phyloP scores from a whole-genome alignment of 305 asterid genomes.

The Nicotiana rustica region DNA sequence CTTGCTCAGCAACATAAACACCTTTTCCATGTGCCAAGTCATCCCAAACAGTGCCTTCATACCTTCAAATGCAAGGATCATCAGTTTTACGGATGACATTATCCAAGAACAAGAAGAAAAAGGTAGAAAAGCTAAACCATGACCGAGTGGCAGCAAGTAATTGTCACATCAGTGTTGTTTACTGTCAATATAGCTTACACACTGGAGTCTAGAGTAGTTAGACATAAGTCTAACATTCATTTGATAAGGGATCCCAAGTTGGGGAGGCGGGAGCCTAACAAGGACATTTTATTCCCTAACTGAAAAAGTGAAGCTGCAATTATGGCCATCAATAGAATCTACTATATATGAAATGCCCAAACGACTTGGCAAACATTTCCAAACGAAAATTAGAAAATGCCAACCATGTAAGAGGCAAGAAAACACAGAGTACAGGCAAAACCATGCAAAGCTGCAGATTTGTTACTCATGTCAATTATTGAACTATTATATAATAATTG shows the following conservation, averaged over 20 bases:
- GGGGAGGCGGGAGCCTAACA: slow-evolving; percentile 1
- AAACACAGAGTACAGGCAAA: not conserved
- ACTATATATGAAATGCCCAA: slow-evolving; percentile 10
- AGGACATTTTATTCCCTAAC: not conserved
- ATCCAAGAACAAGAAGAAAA: not conserved
- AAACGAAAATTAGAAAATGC: not conserved
- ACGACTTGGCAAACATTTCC: slow-evolving; percentile 17
- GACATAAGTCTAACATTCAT: not conserved
- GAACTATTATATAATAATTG: slow-evolving; percentile 1
- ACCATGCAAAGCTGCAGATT: not conserved
- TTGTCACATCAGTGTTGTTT: not conserved
- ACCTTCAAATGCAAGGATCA: slow-evolving; percentile 52
- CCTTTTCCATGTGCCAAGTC: slow-evolving; percentile 99
- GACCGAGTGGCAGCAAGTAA: not conserved
- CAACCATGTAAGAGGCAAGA: not conserved
- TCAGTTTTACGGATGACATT: slow-evolving; percentile 33
- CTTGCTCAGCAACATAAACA: slow-evolving; percentile 79
- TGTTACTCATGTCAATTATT: not conserved
- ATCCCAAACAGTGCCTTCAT: slow-evolving; percentile 99
- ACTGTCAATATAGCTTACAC: not conserved
- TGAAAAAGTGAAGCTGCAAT: not conserved
- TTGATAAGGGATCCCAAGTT: not conserved
- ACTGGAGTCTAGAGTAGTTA: not conserved
- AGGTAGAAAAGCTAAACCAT: not conserved
- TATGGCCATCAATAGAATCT: not conserved